phyloP scores from a whole-genome alignment of 345 rosid species.

The Garcia nutans region DNA sequence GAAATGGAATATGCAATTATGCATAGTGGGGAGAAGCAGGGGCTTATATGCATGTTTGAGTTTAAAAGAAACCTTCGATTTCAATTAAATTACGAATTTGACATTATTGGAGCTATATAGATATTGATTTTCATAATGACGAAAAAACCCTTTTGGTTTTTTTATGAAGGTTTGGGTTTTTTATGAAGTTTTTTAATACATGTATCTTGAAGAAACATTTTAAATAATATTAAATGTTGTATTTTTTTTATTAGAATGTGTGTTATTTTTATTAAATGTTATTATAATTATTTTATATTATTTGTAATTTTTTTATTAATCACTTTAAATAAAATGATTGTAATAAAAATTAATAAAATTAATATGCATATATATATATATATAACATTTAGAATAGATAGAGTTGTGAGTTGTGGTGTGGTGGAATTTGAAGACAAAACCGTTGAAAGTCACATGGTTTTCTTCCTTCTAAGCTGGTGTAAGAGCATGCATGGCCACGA shows the following conservation, averaged over 20 bases:
- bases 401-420: not conserved
- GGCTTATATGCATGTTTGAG: conserved; percentile 40
- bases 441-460: conserved; percentile 17
- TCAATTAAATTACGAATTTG: conserved; percentile 12
- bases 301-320: too few species aligned
- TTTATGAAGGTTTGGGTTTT: not conserved
- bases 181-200: too few species aligned
- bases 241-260: too few species aligned
- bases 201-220: too few species aligned
- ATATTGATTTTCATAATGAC: not conserved
- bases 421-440: conserved; percentile 10
- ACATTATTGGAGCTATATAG: not conserved
- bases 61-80: conserved; percentile 22
- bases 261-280: too few species aligned
- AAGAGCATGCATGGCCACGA: not conserved
- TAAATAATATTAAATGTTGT: too few species aligned
- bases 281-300: too few species aligned
- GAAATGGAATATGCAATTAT: not conserved
- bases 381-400: too few species aligned
- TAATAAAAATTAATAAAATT: too few species aligned
- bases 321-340: too few species aligned
- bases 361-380: too few species aligned
- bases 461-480: not conserved
- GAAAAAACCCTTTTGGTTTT: not conserved
- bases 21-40: conserved; percentile 2